phyloP scores from a whole-genome alignment of 2,329 filamentous ascomycete species.

The Microdochium bolleyi region DNA sequence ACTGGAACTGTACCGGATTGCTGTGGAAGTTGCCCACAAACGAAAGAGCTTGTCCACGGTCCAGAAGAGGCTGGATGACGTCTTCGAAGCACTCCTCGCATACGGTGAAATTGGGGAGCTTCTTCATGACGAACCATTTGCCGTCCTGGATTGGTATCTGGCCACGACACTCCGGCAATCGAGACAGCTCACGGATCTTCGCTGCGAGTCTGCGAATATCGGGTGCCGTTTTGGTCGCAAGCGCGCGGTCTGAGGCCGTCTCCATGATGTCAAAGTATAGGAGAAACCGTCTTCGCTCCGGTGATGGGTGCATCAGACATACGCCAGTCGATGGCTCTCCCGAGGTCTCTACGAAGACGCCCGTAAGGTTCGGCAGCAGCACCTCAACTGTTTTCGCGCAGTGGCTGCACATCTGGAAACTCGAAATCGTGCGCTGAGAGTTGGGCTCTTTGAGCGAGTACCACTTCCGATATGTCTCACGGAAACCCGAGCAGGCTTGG shows the following conservation, averaged over 20 bases:
- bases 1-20: slow-evolving; percentile 41
- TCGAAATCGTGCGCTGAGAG: slow-evolving; percentile 52
- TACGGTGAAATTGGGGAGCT: slow-evolving; percentile 70
- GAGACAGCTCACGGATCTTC: slow-evolving; percentile 50
- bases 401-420: slow-evolving; percentile 68
- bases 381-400: slow-evolving; percentile 67
- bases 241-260: slow-evolving; percentile 42
- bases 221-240: slow-evolving; percentile 33
- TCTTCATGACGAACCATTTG: slow-evolving; percentile 71
- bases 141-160: slow-evolving; percentile 54
- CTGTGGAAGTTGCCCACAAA: slow-evolving; percentile 60
- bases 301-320: slow-evolving; percentile 61
- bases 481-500: slow-evolving; percentile 49
- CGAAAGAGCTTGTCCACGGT: slow-evolving; percentile 20
- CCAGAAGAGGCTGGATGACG: slow-evolving; percentile 62
- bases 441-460: slow-evolving; percentile 65
- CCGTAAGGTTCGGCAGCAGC: slow-evolving; percentile 64
- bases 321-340: slow-evolving; percentile 38
- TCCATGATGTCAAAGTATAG: slow-evolving; percentile 56
- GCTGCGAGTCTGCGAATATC: slow-evolving; percentile 56
- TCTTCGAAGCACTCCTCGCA: slow-evolving; percentile 84
- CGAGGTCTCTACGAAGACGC: slow-evolving; percentile 52
- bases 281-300: slow-evolving; percentile 44
- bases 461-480: slow-evolving; percentile 57
- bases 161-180: slow-evolving; percentile 55